Conservation (phyloP, 768 basidiomycete species). For the Lentinula sp. region DNA sequence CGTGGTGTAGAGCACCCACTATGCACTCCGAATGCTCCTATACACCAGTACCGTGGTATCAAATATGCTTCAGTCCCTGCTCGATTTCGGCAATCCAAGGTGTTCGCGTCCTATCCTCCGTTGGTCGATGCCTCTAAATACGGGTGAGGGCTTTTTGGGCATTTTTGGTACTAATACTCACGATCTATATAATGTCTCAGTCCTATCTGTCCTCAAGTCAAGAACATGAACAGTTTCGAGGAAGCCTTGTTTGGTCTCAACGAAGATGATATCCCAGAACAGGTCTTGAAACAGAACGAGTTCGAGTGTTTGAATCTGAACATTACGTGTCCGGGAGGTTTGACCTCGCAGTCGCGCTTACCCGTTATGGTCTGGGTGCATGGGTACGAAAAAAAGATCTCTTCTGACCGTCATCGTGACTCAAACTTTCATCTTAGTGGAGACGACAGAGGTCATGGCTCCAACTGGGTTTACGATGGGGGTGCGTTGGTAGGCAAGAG, state of each 20-base stretch:
- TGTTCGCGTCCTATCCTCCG: conserved; percentile 51
- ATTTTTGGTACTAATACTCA: background rate
- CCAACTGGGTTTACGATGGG: conserved; percentile 73
- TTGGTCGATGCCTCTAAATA: conserved; percentile 57
- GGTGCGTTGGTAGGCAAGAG: conserved; percentile 68
- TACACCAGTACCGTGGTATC: conserved; percentile 74
- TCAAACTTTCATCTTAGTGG: conserved; percentile 40
- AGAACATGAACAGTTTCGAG: conserved; percentile 38
- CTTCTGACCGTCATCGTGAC: conserved; percentile 5
- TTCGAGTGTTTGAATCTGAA: conserved; percentile 79
- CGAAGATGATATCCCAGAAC: conserved; percentile 45
- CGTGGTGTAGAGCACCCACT: conserved; percentile 55
- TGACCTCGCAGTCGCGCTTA: conserved; percentile 43
- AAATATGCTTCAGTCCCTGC: conserved; percentile 72
- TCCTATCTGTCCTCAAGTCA: conserved; percentile 70
- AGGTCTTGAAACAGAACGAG: conserved; percentile 59
- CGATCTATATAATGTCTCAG: conserved; percentile 25
- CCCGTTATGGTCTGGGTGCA: conserved; percentile 89
- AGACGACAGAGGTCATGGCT: conserved; percentile 66
- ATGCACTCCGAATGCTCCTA: conserved; percentile 46
- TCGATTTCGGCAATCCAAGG: conserved; percentile 69
- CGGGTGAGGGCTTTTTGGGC: conserved; percentile 42
- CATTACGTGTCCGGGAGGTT: conserved; percentile 66
- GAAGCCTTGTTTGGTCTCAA: conserved; percentile 58
- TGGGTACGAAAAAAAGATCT: conserved; percentile 41